Evolutionary conservation across 1,284 basidiomycete species (phyloP).

Genomic region (Phylloboletellus chloephorus): DNA sequence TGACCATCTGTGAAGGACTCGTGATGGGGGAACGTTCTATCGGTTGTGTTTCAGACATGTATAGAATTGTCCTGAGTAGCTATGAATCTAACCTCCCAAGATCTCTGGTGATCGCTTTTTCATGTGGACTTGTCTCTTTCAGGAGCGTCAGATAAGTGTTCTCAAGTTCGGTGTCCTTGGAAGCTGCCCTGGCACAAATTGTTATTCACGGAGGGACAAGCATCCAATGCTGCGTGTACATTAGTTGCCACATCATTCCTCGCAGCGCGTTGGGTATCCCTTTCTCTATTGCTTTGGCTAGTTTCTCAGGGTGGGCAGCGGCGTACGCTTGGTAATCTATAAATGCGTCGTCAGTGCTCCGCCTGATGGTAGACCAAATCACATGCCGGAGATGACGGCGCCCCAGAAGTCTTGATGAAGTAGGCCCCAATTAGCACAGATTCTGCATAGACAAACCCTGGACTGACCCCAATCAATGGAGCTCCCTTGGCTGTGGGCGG

Average conservation of each 20-base stretch:
- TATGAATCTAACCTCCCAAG: conserved; percentile 58
- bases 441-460: background rate
- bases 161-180: conserved; percentile 88
- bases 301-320: conserved; percentile 65
- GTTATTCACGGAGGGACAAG: conserved; percentile 10
- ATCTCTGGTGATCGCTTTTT: conserved; percentile 92
- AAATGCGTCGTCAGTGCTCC: conserved; percentile 7
- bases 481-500: conserved; percentile 33
- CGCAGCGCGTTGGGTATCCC: conserved; percentile 85
- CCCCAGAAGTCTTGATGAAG: conserved; percentile 88
- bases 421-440: conserved; percentile 8
- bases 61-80: conserved; percentile 3
- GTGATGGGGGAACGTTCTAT: conserved; percentile 93
- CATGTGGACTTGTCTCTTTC: conserved; percentile 82
- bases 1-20: conserved; percentile 90
- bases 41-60: conserved; percentile 13
- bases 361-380: background rate
- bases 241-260: conserved; percentile 98
- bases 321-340: conserved; percentile 85
- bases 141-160: conserved; percentile 78
- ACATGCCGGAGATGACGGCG: conserved; percentile 77
- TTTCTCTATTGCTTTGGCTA: conserved; percentile 86
- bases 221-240: conserved; percentile 47
- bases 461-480: conserved; percentile 73
- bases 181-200: conserved; percentile 60